These are phyloP conservation scores for Linnemannia zychae DNA, from an alignment of 192 early-diverging fungal genomes.

Conservation along the genomic window DNA sequence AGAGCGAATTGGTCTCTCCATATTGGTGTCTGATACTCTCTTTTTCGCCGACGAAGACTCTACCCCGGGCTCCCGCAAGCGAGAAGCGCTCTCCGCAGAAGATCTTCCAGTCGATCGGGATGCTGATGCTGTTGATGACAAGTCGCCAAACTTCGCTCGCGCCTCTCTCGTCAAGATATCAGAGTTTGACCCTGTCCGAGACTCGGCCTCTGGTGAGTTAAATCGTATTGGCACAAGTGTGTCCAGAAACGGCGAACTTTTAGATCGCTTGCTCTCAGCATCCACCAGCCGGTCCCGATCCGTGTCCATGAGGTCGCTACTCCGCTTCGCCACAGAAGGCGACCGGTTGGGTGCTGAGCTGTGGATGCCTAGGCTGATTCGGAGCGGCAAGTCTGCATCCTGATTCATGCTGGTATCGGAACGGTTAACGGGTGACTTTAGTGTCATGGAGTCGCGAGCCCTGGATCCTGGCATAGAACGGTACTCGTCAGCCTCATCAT, in stretches of 20 bases:
- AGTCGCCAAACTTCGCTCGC: neutral
- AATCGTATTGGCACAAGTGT: constrained; percentile 36
- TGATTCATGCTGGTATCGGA: neutral
- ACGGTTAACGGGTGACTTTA: constrained; percentile 22
- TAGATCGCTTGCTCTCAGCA: constrained; percentile 14
- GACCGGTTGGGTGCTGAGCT: neutral
- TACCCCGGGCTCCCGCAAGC: neutral
- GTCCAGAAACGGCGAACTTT: constrained; percentile 39
- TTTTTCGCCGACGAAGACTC: neutral
- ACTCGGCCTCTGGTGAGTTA: constrained; percentile 11
- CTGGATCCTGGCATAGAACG: constrained; percentile 19
- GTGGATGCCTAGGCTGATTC: neutral
- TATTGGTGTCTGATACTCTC: neutral
- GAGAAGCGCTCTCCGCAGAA: neutral
- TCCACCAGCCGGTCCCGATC: constrained; percentile 10
- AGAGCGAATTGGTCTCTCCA: neutral
- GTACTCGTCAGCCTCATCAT: neutral
- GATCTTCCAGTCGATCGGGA: neutral
- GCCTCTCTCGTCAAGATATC: neutral
- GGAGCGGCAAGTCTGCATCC: neutral
- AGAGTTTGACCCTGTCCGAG: neutral
- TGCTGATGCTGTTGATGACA: too few species aligned
- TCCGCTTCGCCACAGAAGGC: neutral
- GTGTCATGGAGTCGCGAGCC: constrained; percentile 37
- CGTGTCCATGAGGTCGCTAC: constrained; percentile 12